Conservation (phyloP, 306 rosid genomes). For the Pyrus betulifolia region DNA sequence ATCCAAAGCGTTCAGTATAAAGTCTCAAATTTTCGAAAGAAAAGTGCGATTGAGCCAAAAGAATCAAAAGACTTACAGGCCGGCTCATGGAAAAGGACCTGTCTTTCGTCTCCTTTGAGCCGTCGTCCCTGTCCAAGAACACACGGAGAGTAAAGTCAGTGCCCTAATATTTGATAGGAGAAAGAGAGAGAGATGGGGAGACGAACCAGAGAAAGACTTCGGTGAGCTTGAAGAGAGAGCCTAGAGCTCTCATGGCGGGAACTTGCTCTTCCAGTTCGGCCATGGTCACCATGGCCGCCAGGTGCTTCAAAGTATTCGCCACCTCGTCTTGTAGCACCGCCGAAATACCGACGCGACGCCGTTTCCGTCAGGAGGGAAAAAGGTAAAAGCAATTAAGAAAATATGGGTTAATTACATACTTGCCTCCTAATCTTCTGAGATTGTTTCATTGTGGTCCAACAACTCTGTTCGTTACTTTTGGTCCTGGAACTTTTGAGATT, state of each 20-base stretch:
- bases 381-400: not conserved
- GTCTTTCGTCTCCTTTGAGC: slow-evolving; percentile 11
- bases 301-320: not conserved
- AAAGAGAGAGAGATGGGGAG: not conserved
- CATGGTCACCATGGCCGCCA: not conserved
- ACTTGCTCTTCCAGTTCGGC: slow-evolving; percentile 38
- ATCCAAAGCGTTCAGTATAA: not conserved
- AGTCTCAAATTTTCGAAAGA: not conserved
- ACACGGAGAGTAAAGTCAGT: not conserved
- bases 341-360: not conserved
- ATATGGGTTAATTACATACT: not conserved
- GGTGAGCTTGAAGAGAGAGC: slow-evolving; percentile 67
- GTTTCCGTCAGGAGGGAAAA: not conserved
- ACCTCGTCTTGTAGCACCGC: not conserved
- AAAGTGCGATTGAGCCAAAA: not conserved
- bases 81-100: slow-evolving; percentile 9
- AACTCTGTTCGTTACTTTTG: not conserved
- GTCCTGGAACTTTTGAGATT: not conserved
- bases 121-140: slow-evolving; percentile 50
- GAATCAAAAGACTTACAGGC: slow-evolving; percentile 28
- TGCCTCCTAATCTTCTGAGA: not conserved
- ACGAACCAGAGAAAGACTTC: slow-evolving; percentile 61
- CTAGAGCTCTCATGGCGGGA: slow-evolving; percentile 53
- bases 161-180: not conserved
- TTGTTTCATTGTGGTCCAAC: not conserved